A percentile compares a stretch with the other conserved stretches of the same genome.
These are phyloP conservation scores for Amaranthus tricolor DNA, from an alignment of 179 eudicot species.

Conservation along the genomic window DNA sequence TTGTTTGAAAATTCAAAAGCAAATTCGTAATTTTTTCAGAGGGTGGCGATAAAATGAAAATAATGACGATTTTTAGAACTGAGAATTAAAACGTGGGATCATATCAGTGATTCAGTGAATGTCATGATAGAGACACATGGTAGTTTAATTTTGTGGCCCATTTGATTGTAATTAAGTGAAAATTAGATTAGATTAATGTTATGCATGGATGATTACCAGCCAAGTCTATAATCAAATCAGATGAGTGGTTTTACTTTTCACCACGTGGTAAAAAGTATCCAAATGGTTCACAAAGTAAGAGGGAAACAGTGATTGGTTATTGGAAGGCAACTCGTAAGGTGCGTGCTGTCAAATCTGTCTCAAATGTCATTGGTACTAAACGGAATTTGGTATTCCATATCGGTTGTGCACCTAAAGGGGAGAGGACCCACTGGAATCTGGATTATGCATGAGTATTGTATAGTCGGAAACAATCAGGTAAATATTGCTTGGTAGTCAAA, in stretches of 20 bases:
- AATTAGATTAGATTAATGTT: too few relatives aligned
- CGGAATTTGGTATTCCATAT: slow-evolving; percentile 82
- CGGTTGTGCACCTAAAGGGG: slow-evolving; percentile 86
- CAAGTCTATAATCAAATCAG: slow-evolving; percentile 64
- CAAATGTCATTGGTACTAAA: slow-evolving; percentile 63
- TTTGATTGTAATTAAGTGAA: too few relatives aligned
- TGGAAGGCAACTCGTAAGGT: slow-evolving; percentile 95
- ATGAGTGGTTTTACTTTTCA: slow-evolving; percentile 84
- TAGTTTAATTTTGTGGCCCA: too few relatives aligned
- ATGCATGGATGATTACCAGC: slow-evolving; percentile 33
- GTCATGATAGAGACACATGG: too few relatives aligned
- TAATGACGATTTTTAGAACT: too few relatives aligned
- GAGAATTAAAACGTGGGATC: too few relatives aligned
- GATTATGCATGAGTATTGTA: slow-evolving; percentile 87
- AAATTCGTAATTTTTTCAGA: too few relatives aligned
- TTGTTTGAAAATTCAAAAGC: too few relatives aligned
- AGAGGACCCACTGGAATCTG: slow-evolving; percentile 91
- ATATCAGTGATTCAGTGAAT: too few relatives aligned
- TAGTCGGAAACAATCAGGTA: slow-evolving; percentile 61
- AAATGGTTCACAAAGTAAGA: slow-evolving; percentile 70
- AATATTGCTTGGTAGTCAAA: background rate
- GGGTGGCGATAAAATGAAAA: too few relatives aligned
- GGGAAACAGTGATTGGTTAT: slow-evolving; percentile 82
- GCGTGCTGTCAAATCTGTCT: slow-evolving; percentile 69
- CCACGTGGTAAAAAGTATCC: slow-evolving; percentile 82